phyloP scores from a whole-genome alignment of 495 filamentous ascomycete genomes.

The Cryomyces minteri region DNA sequence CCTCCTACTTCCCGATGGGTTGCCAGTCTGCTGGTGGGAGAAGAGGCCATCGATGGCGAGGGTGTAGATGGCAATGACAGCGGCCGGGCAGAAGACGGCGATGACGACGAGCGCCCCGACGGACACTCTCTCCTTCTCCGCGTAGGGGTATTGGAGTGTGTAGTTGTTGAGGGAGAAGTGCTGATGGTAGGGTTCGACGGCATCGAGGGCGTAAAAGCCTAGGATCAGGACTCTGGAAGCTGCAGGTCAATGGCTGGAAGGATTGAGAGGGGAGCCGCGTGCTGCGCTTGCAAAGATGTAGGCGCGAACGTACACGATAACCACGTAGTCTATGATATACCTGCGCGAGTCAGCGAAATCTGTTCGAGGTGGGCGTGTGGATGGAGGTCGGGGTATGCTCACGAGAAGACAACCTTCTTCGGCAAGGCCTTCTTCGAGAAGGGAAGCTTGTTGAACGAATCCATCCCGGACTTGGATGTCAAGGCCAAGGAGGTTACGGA shows the following conservation, averaged over 20 bases:
- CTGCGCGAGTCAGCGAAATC: conserved; percentile 19
- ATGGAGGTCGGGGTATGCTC: conserved; percentile 9
- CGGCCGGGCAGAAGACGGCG: conserved; percentile 36
- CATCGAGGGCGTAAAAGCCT: conserved; percentile 35
- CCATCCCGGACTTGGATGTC: too few relatives aligned
- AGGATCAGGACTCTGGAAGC: conserved; percentile 28
- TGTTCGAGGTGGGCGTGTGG: not conserved
- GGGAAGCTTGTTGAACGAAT: conserved; percentile 19
- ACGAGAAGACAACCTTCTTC: conserved; percentile 35
- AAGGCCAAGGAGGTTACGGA: too few relatives aligned
- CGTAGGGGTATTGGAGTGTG: conserved; percentile 53
- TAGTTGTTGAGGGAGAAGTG: conserved; percentile 40
- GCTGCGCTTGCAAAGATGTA: conserved; percentile 4
- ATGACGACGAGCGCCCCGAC: conserved; percentile 36
- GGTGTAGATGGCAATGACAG: conserved; percentile 51
- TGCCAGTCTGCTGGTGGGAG: conserved; percentile 38
- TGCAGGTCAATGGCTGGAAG: not conserved
- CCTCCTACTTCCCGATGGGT: conserved; percentile 15
- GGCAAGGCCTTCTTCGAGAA: conserved; percentile 33
- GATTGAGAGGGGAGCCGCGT: not conserved
- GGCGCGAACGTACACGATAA: conserved; percentile 34
- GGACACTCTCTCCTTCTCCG: conserved; percentile 52
- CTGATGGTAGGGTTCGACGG: conserved; percentile 38
- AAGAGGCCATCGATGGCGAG: conserved; percentile 53
- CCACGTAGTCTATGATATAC: conserved; percentile 51